Evolutionary conservation across 179 eudicot genomes (phyloP), one percentile per base, ranked within the genome.

Genomic region (Nepenthes alata): DNA sequence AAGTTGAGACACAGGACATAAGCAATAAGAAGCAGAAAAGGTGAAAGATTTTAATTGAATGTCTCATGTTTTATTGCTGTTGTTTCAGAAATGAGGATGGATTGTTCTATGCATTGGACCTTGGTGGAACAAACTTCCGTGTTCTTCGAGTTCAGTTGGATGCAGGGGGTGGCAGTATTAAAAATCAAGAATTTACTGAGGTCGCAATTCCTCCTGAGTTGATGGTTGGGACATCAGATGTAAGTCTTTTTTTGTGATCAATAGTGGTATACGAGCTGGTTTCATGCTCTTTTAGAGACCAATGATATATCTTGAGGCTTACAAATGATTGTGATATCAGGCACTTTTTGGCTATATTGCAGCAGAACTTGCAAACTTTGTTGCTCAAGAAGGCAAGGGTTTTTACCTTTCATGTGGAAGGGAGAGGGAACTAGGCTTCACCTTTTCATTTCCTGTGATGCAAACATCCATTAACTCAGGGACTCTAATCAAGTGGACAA

Each of bases 371-470:
- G 85, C 86, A 37, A 76, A 76, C 45, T 83, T 86, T 66, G 82
- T 86, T 59, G 67, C 70, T 59, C 73, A 77, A 59, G 89, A 86
- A 74, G 83, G 80, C 37, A 55, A 72, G n/a, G 70, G 53, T 15
- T 81, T 78, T 64, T 63, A 78, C 13, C 85, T 79, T 59, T 66
- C 76, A 57, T 57, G 75, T 39, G 79, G 75, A 10, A 77, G 78
- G 52, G 77, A 79, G 75, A 77, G 94, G 74, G 94, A 86, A 68
- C 67, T 83, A 3, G 89, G 86, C 14, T 86, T 83, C 61, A 79
- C 89, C 63, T 83, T 83, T 76, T 81, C 86, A 1, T 83, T 86
- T 65, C 94, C 89, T 5, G 94, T 81, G 74, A 78, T 81, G 86
- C 88, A 85, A 65, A 75, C 75, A 64, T 83, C 88, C 37, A 85